Evolutionary conservation across 192 early-diverging fungal genomes (phyloP), one percentile per base, ranked within the genome.

Genomic region (Coemansia sp.): DNA sequence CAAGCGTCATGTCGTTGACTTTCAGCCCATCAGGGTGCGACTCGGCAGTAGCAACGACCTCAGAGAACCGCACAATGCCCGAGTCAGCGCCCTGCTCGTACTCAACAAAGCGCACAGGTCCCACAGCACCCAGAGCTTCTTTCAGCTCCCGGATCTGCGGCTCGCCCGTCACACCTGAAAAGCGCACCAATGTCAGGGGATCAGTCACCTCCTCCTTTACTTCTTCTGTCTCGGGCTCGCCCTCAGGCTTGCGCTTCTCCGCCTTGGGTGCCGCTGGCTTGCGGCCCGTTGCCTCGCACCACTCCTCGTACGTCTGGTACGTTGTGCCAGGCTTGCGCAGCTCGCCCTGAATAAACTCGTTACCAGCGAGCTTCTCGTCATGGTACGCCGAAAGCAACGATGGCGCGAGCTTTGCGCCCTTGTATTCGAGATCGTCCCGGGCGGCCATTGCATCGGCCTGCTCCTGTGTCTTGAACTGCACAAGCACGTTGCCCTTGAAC

Each of bases 401-500:
- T 1, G 58, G 45, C 49, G 57, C 67, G 12, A 76, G 69, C 74
- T 64, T 73, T 60, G 57, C 23, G 11, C 50, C 57, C 23, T 68
- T 37, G 49, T 52, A 75, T 53, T 61, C 67, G 21, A 72, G 64
- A 31, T 65, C 65, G 16, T 62, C 56, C 57, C 45, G 60, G 54
- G 64, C 52, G 48, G 64, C 56, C 16, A 62, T 58, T 10, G 57
- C 59, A 47, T 82, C 71, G 9, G 79, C 79, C 59, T 69, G 55
- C 54, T 72, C 79, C 21, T 4, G 31, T 6, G 70, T 64, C 19
- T 26, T 64, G 45, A 67, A 75, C 74, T 82, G 61, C 2, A 82
- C 74, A 31, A 82, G 37, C 7, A 73, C 50, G 49, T 76, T 82
- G 54, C 79, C 79, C 70, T 82, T 82, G 74, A 82, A 82, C 31